These are phyloP conservation scores for Akanthomyces lecanii DNA, from an alignment of 2,329 filamentous ascomycete species.

Conservation along the genomic window DNA sequence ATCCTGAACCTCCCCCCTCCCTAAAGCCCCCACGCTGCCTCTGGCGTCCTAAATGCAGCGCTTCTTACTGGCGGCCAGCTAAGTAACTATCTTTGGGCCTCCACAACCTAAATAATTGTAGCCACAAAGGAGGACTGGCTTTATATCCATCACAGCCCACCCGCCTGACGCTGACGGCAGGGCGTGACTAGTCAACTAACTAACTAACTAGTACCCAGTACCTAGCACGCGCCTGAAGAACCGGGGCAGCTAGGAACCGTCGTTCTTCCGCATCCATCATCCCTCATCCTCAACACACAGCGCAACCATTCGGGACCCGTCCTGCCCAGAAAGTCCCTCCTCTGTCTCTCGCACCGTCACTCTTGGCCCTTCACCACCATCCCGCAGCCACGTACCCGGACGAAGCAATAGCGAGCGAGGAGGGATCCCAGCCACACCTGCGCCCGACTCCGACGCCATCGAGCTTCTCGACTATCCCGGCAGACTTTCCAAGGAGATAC, in stretches of 20 bases:
- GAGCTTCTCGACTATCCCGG: conserved; percentile 41
- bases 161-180: not conserved
- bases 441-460: conserved; percentile 27
- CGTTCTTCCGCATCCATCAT: not conserved
- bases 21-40: too few relatives aligned
- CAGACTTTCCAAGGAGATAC: conserved; percentile 13
- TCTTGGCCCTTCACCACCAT: conserved; percentile 21
- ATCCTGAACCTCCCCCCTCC: too few relatives aligned
- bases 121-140: too few relatives aligned
- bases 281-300: conserved; percentile 13
- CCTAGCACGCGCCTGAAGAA: not conserved
- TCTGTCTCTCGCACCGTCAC: conserved; percentile 30
- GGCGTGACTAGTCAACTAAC: too few relatives aligned
- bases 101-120: too few relatives aligned
- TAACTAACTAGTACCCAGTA: not conserved
- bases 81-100: too few relatives aligned
- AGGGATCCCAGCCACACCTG: conserved; percentile 28
- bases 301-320: conserved; percentile 33
- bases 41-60: too few relatives aligned
- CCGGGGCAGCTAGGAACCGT: not conserved
- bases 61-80: too few relatives aligned
- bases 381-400: conserved; percentile 16
- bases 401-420: conserved; percentile 29
- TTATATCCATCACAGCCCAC: not conserved
- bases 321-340: conserved; percentile 35